These are phyloP conservation scores for Candida wancherniae DNA, from an alignment of 805 yeast species.

Conservation along the genomic window DNA sequence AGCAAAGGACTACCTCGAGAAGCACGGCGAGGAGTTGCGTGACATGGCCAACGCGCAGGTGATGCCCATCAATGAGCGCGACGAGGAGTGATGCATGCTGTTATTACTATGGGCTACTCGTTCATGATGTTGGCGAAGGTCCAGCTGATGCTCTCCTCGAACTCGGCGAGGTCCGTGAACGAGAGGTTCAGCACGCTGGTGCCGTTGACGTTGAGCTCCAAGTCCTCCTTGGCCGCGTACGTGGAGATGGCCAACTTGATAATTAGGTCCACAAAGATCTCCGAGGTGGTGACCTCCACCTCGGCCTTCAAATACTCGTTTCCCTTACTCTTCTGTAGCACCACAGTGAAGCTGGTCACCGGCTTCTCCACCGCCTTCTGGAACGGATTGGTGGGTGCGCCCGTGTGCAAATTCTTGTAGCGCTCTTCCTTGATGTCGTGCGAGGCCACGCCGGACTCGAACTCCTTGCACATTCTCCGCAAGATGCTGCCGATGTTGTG, in stretches of 20 bases:
- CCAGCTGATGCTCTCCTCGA: constrained; percentile 57
- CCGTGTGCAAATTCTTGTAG: constrained; percentile 22
- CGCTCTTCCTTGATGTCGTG: constrained; percentile 13
- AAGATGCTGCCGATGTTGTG: constrained; percentile 26
- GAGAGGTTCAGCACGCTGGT: constrained; percentile 40
- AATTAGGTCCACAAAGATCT: constrained; percentile 37
- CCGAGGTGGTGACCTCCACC: constrained; percentile 34
- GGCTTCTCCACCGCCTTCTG: constrained; percentile 38
- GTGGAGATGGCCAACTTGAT: constrained; percentile 32
- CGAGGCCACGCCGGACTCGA: constrained; percentile 6
- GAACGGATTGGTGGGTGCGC: constrained; percentile 28
- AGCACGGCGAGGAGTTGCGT: constrained; percentile 33
- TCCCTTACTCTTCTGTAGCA: constrained; percentile 18
- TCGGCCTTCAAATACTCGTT: constrained; percentile 21
- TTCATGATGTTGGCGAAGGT: constrained; percentile 35
- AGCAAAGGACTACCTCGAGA: constrained; percentile 38
- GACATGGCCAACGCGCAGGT: constrained; percentile 27
- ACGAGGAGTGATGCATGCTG: background rate
- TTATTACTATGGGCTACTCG: constrained; percentile 2
- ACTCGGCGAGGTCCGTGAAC: constrained; percentile 48
- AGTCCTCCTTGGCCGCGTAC: constrained; percentile 22
- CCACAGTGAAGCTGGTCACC: constrained; percentile 23
- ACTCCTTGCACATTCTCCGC: constrained; percentile 15
- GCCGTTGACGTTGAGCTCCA: constrained; percentile 27
- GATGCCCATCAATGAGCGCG: constrained; percentile 25